phyloP scores from a whole-genome alignment of 331 rosid species.

The Cucumis variabilis region DNA sequence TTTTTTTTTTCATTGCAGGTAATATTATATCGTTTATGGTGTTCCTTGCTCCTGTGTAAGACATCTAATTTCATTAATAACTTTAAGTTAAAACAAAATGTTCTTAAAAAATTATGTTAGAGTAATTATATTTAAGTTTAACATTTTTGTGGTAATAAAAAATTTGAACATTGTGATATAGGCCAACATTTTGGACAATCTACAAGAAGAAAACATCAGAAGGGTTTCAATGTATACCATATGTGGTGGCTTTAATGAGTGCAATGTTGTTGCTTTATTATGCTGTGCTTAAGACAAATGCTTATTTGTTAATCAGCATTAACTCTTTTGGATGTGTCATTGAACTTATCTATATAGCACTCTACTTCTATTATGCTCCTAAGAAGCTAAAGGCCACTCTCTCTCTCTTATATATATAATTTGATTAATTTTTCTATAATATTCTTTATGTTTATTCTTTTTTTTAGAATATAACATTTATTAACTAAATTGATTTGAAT shows the following conservation, averaged over 20 bases:
- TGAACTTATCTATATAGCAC: slow-evolving; percentile 51
- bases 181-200: slow-evolving; percentile 74
- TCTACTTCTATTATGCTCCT: slow-evolving; percentile 58
- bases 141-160: too few relatives aligned
- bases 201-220: slow-evolving; percentile 63
- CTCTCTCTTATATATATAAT: too few relatives aligned
- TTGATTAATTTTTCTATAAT: too few relatives aligned
- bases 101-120: neutral
- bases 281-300: slow-evolving; percentile 63
- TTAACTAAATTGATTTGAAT: too few relatives aligned
- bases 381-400: slow-evolving; percentile 49
- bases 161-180: neutral
- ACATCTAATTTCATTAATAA: too few relatives aligned
- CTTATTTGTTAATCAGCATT: slow-evolving; percentile 59
- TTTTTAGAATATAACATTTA: too few relatives aligned
- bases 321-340: slow-evolving; percentile 60
- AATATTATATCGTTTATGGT: slow-evolving; percentile 74
- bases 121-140: neutral
- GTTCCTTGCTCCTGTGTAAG: slow-evolving; percentile 81
- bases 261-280: slow-evolving; percentile 64
- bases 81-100: too few relatives aligned
- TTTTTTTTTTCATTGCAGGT: slow-evolving; percentile 43
- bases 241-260: slow-evolving; percentile 70
- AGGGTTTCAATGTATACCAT: slow-evolving; percentile 74
- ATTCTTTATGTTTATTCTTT: too few relatives aligned